These are phyloP conservation scores for Populus hybrid DNA, from an alignment of 441 rosid species.

Conservation along the genomic window DNA sequence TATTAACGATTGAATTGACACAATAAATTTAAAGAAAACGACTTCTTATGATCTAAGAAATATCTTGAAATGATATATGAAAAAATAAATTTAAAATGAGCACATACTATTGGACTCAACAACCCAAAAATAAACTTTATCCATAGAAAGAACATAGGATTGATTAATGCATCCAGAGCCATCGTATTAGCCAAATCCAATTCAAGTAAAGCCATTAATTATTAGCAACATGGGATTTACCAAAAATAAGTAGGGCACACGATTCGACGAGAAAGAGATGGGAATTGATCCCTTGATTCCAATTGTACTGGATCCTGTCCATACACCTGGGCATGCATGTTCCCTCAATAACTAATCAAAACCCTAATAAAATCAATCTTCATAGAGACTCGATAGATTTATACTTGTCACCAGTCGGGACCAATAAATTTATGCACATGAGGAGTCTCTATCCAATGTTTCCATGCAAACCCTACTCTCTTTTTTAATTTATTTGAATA, in stretches of 20 bases:
- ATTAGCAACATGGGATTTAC: constrained; percentile 12
- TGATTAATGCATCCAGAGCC: not conserved
- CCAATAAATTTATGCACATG: constrained; percentile 24
- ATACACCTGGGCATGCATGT: not conserved
- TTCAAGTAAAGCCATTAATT: not conserved
- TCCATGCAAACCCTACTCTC: constrained; percentile 14
- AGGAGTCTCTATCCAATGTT: constrained; percentile 21
- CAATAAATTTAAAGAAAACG: too few species aligned
- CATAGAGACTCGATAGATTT: constrained; percentile 12
- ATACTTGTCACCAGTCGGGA: constrained; percentile 23
- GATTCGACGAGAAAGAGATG: not conserved
- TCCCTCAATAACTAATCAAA: not conserved
- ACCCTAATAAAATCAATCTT: constrained; percentile 11
- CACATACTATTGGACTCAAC: too few species aligned
- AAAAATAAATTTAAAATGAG: too few species aligned
- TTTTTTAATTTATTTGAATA: constrained; percentile 8
- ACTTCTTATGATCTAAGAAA: too few species aligned
- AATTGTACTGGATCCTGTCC: not conserved
- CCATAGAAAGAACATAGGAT: not conserved
- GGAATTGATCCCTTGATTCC: not conserved
- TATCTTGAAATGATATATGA: too few species aligned
- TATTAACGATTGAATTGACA: too few species aligned
- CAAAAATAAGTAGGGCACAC: not conserved
- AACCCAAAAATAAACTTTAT: not conserved
- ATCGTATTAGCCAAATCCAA: not conserved